Conservation (phyloP, 257 asterid species). For the Solanum pimpinellifolium region DNA sequence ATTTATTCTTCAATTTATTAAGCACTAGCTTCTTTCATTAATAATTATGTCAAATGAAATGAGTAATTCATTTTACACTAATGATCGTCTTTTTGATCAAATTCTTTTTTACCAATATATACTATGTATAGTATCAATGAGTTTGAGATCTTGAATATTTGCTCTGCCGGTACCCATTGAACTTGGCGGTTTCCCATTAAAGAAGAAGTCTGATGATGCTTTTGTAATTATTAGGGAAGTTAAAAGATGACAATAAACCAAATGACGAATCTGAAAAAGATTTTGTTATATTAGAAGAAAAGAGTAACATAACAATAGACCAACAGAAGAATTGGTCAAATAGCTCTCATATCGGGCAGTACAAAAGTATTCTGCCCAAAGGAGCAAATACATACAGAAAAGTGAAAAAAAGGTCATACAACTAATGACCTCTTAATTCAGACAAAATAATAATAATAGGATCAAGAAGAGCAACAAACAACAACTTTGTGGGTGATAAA, state of each 20-base stretch:
- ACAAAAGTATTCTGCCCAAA: not conserved
- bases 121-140: not conserved
- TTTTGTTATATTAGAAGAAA: not conserved
- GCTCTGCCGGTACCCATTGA: not conserved
- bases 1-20: no score
- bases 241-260: not conserved
- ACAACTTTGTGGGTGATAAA: not conserved
- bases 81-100: no score
- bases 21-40: no score
- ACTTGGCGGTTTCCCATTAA: not conserved
- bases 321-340: not conserved
- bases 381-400: not conserved
- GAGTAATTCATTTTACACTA: no score
- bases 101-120: no score
- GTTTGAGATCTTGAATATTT: not conserved
- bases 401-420: not conserved
- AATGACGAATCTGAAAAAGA: not conserved
- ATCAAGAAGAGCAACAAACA: not conserved
- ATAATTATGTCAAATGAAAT: no score
- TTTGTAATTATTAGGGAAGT: not conserved
- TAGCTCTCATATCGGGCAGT: constrained; percentile 1
- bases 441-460: not conserved
- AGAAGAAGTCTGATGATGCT: not conserved
- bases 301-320: not conserved
- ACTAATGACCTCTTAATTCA: not conserved